These are phyloP conservation scores for Carpinus fangiana DNA, from an alignment of 306 rosid species.

Conservation along the genomic window DNA sequence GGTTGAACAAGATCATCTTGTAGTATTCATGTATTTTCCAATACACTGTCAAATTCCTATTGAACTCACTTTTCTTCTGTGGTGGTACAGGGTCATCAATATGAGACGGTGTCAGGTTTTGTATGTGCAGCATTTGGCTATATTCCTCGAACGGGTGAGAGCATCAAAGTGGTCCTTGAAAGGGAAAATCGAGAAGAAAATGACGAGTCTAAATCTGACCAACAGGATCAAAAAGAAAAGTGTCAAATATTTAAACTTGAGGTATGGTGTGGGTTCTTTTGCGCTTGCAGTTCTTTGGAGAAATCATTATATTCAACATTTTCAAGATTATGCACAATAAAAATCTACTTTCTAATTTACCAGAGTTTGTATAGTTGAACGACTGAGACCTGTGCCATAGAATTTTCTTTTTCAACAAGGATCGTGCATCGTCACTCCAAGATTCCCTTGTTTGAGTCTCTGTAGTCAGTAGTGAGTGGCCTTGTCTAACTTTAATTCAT, in stretches of 20 bases:
- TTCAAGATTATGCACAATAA: background rate
- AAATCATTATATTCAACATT: background rate
- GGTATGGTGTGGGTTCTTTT: conserved; percentile 47
- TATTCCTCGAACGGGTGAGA: conserved; percentile 95
- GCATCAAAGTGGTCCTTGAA: conserved; percentile 82
- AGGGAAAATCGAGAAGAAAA: conserved; percentile 75
- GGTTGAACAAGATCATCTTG: background rate
- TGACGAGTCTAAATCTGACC: conserved; percentile 59
- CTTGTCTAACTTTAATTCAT: background rate
- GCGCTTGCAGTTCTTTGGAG: background rate
- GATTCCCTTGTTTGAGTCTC: background rate
- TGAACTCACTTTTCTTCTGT: background rate
- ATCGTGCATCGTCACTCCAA: background rate
- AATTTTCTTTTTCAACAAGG: background rate
- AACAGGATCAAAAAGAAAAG: conserved; percentile 71
- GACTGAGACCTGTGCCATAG: background rate
- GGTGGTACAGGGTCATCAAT: conserved; percentile 81
- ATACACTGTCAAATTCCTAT: conserved; percentile 1
- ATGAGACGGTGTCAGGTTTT: conserved; percentile 97
- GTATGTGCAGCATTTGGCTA: conserved; percentile 96
- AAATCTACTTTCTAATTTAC: background rate
- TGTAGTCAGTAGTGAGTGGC: background rate
- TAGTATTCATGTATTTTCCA: conserved; percentile 8
- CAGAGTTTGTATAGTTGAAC: background rate
- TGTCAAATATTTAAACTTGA: conserved; percentile 77